Base-by-base conservation (phyloP, 331 rosid species). In the Telfairia occidentalis region DNA sequence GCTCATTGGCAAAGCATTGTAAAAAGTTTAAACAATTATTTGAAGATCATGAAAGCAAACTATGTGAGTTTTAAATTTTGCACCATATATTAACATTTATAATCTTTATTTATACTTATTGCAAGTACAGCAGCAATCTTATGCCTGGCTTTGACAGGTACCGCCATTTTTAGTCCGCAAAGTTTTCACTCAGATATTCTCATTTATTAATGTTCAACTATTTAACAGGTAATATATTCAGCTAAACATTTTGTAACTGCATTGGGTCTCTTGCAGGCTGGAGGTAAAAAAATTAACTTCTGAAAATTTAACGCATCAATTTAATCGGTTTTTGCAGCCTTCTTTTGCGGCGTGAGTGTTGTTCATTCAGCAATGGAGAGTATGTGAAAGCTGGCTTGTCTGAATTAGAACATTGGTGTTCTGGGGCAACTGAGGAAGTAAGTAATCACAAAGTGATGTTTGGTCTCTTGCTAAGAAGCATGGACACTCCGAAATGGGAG, bases 1-100 rank as follows among this genome's bases (percentile, higher is more conserved):
- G 98, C 96, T 74, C 97, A 93, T 80, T 93, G 98, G 98, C 98
- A 93, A 87, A 90, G 98, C 84, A 93, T 93, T 84, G 97, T 90
- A 72, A 89, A 85, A 80, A 89, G 89, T 88, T 85, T 90, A 74
- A 84, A 87, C 82, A 90, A 61, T 83, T 86, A 75, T 78, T 84
- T 93, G 79, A 88, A 86, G 84, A 87, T 85, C 80, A 93, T 93
- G 98, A 93, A 87, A 84, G 96, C 96, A 45, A 93, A 93, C 85
- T 84, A 85, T 57, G 98, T 93, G 89, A 86, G 98, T 86, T 77
- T 16, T 71, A 26, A 64, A 28, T 81, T 81, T 61, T 74, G 45
- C 57, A 71, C 28, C 38, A 74, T 78, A 23, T 21, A 23, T 80
- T 77, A 52, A 46, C 63, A 61, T 55, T 79, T 81, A 35, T 24